Conservation (phyloP, 768 basidiomycete genomes). For the Lactarius pseudohatsudake region DNA sequence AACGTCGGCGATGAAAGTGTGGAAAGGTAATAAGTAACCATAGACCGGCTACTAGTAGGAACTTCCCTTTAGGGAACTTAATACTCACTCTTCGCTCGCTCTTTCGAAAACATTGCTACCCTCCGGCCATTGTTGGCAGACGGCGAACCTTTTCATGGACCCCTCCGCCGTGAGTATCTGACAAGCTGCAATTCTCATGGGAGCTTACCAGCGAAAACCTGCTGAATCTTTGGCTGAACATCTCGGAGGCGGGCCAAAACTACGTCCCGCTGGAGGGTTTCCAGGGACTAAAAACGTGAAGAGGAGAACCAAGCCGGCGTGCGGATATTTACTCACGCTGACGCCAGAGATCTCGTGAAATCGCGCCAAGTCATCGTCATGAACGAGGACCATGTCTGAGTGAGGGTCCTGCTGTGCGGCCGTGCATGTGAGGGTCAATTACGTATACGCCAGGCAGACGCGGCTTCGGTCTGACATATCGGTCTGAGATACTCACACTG, state of each 20-base stretch:
- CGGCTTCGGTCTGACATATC: not conserved
- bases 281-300: not conserved
- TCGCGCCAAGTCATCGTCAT: conserved; percentile 2
- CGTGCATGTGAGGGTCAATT: not conserved
- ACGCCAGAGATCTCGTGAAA: not conserved
- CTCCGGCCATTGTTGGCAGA: not conserved
- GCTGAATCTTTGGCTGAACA: not conserved
- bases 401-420: not conserved
- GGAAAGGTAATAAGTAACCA: not conserved
- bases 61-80: not conserved
- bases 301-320: not conserved
- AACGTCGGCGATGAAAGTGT: not conserved
- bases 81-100: not conserved
- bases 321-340: not conserved
- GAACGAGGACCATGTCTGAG: conserved; percentile 12
- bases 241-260: not conserved
- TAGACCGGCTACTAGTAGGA: not conserved
- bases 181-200: not conserved
- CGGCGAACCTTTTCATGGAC: not conserved
- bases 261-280: not conserved
- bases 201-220: not conserved
- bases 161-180: not conserved
- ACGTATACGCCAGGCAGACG: too few relatives aligned
- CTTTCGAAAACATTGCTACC: not conserved
- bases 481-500: not conserved